A percentile compares a stretch with the other conserved stretches of the same genome.
These are phyloP conservation scores for Candida saitoana DNA, from an alignment of 805 yeast species.

Conservation along the genomic window DNA sequence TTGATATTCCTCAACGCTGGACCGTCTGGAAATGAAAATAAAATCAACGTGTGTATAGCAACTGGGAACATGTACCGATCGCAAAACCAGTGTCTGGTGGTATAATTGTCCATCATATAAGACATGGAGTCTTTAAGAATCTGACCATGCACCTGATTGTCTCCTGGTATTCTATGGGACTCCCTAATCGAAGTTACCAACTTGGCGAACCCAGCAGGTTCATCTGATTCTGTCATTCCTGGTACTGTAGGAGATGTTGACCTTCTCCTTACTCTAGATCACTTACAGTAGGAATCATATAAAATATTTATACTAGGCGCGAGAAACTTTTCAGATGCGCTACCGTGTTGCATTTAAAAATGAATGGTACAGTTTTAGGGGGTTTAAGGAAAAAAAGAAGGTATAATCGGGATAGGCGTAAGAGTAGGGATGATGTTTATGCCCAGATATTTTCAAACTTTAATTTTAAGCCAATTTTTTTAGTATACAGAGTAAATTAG, in stretches of 20 bases:
- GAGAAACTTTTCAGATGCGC: too few species aligned
- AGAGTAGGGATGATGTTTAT: too few species aligned
- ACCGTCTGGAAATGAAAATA: constrained; percentile 55
- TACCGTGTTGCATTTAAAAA: too few species aligned
- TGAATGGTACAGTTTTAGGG: too few species aligned
- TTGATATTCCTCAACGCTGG: constrained; percentile 44
- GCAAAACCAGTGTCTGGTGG: constrained; percentile 53
- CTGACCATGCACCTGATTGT: constrained; percentile 22
- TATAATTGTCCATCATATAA: constrained; percentile 16
- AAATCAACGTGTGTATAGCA: constrained; percentile 51
- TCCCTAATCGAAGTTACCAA: constrained; percentile 20
- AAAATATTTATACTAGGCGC: too few species aligned
- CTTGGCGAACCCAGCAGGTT: constrained; percentile 20
- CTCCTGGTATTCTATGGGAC: constrained; percentile 25
- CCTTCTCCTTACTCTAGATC: not conserved
- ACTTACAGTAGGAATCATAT: not conserved
- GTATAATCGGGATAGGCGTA: too few species aligned
- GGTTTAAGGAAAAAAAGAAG: too few species aligned
- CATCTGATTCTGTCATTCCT: constrained; percentile 2
- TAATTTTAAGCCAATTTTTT: too few species aligned
- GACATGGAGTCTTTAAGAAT: constrained; percentile 22
- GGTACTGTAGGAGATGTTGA: too few species aligned
- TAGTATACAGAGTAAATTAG: too few species aligned
- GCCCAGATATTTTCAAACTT: too few species aligned
- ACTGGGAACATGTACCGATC: constrained; percentile 45